Conservation (phyloP, 352 stramenopile species). For the Phytophthora lateralis region DNA sequence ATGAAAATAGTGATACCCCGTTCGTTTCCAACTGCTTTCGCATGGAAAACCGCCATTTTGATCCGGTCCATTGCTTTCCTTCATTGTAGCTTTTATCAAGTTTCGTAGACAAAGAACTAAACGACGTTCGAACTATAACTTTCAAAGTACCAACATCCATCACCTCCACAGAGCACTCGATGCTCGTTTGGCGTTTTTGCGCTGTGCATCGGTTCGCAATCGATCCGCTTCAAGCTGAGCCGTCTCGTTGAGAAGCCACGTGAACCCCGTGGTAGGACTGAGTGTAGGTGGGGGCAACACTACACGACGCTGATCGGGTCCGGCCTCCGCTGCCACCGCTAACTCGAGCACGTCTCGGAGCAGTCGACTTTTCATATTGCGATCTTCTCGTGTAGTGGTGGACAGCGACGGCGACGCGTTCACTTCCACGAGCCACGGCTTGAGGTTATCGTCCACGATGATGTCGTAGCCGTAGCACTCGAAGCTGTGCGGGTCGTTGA, state of each 20-base stretch:
- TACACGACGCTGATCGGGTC: slow-evolving; percentile 47
- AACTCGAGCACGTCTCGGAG: slow-evolving; percentile 77
- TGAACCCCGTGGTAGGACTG: slow-evolving; percentile 68
- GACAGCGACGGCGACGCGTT: slow-evolving; percentile 79
- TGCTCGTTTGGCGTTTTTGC: slow-evolving; percentile 51
- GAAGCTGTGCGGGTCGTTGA: slow-evolving; percentile 94
- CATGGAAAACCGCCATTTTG: slow-evolving; percentile 7
- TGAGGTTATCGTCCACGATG: slow-evolving; percentile 92
- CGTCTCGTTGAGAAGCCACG: slow-evolving; percentile 76
- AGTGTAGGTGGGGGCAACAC: slow-evolving; percentile 45
- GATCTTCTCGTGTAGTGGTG: slow-evolving; percentile 72
- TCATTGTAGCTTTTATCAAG: background rate
- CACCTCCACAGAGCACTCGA: slow-evolving; percentile 44
- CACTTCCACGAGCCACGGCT: slow-evolving; percentile 93
- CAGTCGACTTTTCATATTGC: slow-evolving; percentile 81
- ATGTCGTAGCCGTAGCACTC: slow-evolving; percentile 96
- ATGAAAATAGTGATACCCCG: slow-evolving; percentile 19
- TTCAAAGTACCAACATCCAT: background rate
- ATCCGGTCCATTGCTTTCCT: background rate
- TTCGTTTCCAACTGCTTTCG: slow-evolving; percentile 12
- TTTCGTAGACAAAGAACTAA: background rate
- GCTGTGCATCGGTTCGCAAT: slow-evolving; percentile 45
- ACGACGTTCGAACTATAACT: too few relatives aligned
- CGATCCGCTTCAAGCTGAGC: slow-evolving; percentile 58
- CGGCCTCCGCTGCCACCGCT: slow-evolving; percentile 52